A percentile compares a stretch with the other conserved stretches of the same genome.
phyloP scores from a whole-genome alignment of 2,329 filamentous ascomycete species.

The Mycosphaerella arachidis region DNA sequence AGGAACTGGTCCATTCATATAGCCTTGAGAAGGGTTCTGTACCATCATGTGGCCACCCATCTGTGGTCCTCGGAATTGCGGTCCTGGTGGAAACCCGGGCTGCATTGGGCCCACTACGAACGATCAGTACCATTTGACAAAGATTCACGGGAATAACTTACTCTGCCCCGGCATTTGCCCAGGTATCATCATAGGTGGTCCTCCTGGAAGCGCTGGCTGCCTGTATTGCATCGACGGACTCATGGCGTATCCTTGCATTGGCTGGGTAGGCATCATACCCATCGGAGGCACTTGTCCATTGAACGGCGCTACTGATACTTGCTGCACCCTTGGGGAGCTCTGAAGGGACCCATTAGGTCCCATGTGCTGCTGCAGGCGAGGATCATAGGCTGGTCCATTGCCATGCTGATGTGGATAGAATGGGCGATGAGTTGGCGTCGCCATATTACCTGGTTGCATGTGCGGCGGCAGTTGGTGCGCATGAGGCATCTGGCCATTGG shows the following conservation, averaged over 20 bases:
- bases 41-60: slow-evolving; percentile 79
- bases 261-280: slow-evolving; percentile 59
- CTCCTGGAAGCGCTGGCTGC: slow-evolving; percentile 23
- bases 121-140: slow-evolving; percentile 60
- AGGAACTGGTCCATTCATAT: slow-evolving; percentile 63
- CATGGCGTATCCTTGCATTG: slow-evolving; percentile 63
- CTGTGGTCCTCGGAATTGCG: slow-evolving; percentile 17
- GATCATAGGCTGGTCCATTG: slow-evolving; percentile 67
- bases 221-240: slow-evolving; percentile 57
- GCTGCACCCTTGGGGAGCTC: slow-evolving; percentile 74
- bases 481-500: slow-evolving; percentile 65
- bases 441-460: slow-evolving; percentile 64
- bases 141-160: slow-evolving; percentile 14
- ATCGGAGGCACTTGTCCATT: slow-evolving; percentile 49
- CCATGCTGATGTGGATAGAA: slow-evolving; percentile 71
- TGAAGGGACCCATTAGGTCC: slow-evolving; percentile 69
- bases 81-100: slow-evolving; percentile 19
- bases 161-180: slow-evolving; percentile 22
- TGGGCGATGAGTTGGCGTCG: slow-evolving; percentile 66
- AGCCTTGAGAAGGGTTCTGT: slow-evolving; percentile 64
- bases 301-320: slow-evolving; percentile 42
- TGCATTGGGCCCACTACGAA: slow-evolving; percentile 47
- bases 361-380: slow-evolving; percentile 81
- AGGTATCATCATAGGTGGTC: slow-evolving; percentile 25
- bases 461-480: slow-evolving; percentile 81